These are phyloP conservation scores for Arxiozyma bovina DNA, from an alignment of 1,139 yeast species.

Conservation along the genomic window DNA sequence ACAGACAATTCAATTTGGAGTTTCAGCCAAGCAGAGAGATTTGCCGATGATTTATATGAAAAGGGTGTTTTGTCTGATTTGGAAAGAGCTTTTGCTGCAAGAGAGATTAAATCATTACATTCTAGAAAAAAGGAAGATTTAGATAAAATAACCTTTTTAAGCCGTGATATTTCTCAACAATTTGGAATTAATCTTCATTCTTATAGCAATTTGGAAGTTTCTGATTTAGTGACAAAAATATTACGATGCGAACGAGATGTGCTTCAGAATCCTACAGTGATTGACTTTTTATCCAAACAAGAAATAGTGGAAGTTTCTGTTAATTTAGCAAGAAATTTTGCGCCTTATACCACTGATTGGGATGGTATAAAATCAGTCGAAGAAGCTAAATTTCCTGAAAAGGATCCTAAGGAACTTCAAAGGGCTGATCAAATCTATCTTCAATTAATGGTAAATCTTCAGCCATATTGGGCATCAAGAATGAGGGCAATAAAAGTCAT, in stretches of 20 bases:
- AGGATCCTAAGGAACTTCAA: constrained; percentile 65
- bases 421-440: constrained; percentile 68
- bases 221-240: constrained; percentile 48
- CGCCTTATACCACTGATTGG: constrained; percentile 58
- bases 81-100: constrained; percentile 71
- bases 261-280: constrained; percentile 48
- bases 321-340: constrained; percentile 52
- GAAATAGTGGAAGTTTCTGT: constrained; percentile 59
- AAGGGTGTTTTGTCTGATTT: constrained; percentile 70
- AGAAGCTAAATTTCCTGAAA: constrained; percentile 48
- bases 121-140: constrained; percentile 38
- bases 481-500: constrained; percentile 59
- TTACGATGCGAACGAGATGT: constrained; percentile 56
- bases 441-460: constrained; percentile 64
- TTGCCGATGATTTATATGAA: constrained; percentile 53
- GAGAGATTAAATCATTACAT: constrained; percentile 51
- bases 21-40: constrained; percentile 37
- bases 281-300: constrained; percentile 65
- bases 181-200: constrained; percentile 69
- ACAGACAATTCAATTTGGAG: constrained; percentile 65
- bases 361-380: constrained; percentile 26
- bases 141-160: constrained; percentile 49
- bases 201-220: constrained; percentile 45
- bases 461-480: constrained; percentile 75
- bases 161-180: constrained; percentile 68